phyloP scores from a whole-genome alignment of 169 alveolate species.

The Amoebophrya sp. region DNA sequence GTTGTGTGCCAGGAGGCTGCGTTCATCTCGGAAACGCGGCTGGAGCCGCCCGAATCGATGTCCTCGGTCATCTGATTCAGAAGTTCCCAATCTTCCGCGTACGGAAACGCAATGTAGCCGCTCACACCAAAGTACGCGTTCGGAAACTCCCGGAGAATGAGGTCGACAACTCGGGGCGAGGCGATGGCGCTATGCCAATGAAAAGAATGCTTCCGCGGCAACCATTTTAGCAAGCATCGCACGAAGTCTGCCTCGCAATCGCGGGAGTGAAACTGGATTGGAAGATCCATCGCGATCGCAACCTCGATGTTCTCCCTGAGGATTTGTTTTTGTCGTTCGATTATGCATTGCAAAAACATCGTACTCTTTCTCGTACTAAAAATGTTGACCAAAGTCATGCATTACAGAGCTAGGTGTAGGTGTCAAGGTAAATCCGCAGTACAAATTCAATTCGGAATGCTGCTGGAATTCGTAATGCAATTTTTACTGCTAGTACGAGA shows the following conservation, averaged over 20 bases:
- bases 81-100: not conserved
- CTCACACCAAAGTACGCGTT: not conserved
- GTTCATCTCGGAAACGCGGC: too few relatives aligned
- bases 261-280: not conserved
- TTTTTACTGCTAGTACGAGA: too few relatives aligned
- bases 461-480: too few relatives aligned
- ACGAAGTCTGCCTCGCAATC: not conserved
- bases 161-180: not conserved
- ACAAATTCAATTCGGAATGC: too few relatives aligned
- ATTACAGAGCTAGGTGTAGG: too few relatives aligned
- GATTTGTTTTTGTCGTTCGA: not conserved
- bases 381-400: too few relatives aligned
- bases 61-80: not conserved
- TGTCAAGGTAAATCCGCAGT: too few relatives aligned
- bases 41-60: too few relatives aligned
- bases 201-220: not conserved
- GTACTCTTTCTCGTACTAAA: too few relatives aligned
- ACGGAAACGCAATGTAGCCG: not conserved
- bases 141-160: not conserved
- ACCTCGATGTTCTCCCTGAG: not conserved
- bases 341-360: too few relatives aligned
- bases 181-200: slow-evolving; percentile 14
- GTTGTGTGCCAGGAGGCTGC: too few relatives aligned
- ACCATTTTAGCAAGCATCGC: not conserved
- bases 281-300: not conserved